Evolutionary conservation across 345 rosid species (phyloP).

Genomic region (Ceriops tagal): DNA sequence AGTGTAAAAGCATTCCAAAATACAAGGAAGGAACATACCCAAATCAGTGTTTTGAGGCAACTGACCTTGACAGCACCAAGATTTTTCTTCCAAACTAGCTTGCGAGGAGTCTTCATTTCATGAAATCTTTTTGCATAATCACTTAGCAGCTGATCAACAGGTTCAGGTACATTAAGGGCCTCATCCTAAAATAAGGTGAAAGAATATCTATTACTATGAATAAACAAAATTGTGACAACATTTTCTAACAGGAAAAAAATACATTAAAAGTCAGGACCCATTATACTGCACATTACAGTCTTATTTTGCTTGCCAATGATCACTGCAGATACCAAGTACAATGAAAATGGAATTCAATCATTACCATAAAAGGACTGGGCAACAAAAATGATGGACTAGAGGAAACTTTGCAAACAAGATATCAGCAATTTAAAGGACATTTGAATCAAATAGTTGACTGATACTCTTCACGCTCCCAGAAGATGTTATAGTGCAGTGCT

Average conservation of each 20-base stretch:
- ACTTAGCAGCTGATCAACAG: slow-evolving; percentile 65
- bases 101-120: slow-evolving; percentile 91
- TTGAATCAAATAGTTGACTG: too few species aligned
- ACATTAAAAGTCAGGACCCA: too few species aligned
- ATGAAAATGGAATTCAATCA: background rate
- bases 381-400: background rate
- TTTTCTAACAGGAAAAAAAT: background rate
- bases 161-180: slow-evolving; percentile 62
- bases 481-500: too few species aligned
- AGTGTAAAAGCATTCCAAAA: slow-evolving; percentile 7
- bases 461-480: too few species aligned
- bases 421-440: background rate
- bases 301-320: too few species aligned
- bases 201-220: background rate
- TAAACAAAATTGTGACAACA: background rate
- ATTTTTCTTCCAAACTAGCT: slow-evolving; percentile 94
- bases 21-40: background rate
- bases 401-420: background rate
- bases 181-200: slow-evolving; percentile 62
- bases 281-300: too few species aligned
- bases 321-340: too few species aligned
- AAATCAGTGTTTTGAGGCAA: slow-evolving; percentile 11
- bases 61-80: slow-evolving; percentile 90
- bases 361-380: background rate
- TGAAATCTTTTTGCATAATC: slow-evolving; percentile 79